A percentile compares a stretch with the other conserved stretches of the same genome.
phyloP scores from a whole-genome alignment of 164 flowering plant genomes.

The Hamamelis virginiana region DNA sequence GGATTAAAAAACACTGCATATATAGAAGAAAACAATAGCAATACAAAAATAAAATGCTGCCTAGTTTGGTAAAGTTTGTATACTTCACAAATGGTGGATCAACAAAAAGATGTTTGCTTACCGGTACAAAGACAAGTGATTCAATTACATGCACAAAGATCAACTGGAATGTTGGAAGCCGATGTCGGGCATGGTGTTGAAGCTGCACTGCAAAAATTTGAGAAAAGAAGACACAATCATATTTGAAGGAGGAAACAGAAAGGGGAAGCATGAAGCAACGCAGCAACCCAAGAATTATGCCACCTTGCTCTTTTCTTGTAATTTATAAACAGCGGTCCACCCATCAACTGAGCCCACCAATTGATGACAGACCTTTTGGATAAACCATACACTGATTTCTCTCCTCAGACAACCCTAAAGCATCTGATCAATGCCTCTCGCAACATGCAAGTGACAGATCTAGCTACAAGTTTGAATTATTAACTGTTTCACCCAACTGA shows the following conservation, averaged over 20 bases:
- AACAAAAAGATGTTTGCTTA: constrained; percentile 29
- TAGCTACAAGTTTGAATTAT: neutral
- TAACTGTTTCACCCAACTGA: neutral
- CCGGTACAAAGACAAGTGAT: constrained; percentile 98
- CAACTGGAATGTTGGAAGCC: constrained; percentile 95
- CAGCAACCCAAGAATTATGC: neutral
- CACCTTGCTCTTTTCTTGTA: neutral
- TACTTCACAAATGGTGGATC: neutral
- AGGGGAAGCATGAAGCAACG: neutral
- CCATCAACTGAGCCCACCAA: neutral
- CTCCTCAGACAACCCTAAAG: neutral
- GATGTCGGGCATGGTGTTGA: constrained; percentile 96
- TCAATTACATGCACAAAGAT: constrained; percentile 98
- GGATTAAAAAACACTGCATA: neutral
- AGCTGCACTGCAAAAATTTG: constrained; percentile 85
- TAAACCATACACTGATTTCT: neutral
- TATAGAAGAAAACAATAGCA: neutral
- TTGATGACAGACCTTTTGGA: neutral
- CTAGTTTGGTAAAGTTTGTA: neutral
- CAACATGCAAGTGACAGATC: neutral
- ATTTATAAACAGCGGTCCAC: neutral
- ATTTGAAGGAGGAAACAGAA: neutral
- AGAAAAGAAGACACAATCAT: constrained; percentile 13
- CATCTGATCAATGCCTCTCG: neutral
- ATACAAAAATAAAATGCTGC: neutral